phyloP scores from a whole-genome alignment of 805 yeast species.

The Ogataea glucozyma region DNA sequence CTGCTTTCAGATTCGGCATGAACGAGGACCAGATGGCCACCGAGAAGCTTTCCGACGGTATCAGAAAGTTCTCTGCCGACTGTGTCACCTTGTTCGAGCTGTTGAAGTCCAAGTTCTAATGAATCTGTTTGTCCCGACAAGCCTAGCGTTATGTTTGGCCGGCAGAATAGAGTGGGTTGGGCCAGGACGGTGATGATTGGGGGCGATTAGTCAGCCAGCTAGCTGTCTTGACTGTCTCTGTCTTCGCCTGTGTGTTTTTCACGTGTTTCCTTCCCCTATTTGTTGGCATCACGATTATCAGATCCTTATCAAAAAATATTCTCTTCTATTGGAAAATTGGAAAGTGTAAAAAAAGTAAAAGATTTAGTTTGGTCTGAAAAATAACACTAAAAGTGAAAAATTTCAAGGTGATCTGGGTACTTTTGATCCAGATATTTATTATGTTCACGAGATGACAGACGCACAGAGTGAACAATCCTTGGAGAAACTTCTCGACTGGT shows the following conservation, averaged over 20 bases:
- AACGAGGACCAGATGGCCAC: constrained; percentile 99
- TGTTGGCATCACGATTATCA: constrained; percentile 1
- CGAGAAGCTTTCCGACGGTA: constrained; percentile 96
- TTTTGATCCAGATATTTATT: neutral
- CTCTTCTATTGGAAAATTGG: neutral
- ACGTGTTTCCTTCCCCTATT: neutral
- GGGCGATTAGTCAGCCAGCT: no score
- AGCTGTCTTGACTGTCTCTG: constrained; percentile 2
- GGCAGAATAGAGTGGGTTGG: neutral
- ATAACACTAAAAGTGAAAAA: neutral
- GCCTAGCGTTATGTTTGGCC: neutral
- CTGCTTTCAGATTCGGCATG: constrained; percentile 83
- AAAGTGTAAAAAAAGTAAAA: neutral
- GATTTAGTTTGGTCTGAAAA: no score
- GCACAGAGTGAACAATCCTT: neutral
- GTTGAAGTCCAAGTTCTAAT: constrained; percentile 37
- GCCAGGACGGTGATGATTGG: no score
- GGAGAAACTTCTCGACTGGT: constrained; percentile 33
- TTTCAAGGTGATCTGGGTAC: neutral
- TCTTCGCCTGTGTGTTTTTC: neutral
- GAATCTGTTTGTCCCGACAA: neutral
- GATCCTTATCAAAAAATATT: neutral
- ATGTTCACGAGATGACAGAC: neutral
- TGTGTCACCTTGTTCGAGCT: constrained; percentile 72
- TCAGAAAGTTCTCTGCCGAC: constrained; percentile 94